Evolutionary conservation across 176 grass and related monocot species (phyloP).

Genomic region (Phoenix dactylifera): DNA sequence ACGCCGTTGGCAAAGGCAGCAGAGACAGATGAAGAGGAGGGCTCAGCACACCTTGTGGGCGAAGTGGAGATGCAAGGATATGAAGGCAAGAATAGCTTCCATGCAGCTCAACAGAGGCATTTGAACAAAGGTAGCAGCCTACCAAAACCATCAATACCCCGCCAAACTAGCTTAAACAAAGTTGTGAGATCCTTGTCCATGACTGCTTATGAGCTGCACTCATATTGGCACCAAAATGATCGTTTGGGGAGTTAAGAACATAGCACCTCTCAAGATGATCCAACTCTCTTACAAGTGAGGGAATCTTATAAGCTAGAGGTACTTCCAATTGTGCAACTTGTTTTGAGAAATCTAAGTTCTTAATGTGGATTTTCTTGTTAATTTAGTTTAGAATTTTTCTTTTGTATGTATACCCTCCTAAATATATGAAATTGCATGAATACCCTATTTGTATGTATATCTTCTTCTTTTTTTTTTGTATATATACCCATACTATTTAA

Average conservation of each 20-base stretch:
- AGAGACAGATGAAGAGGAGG: constrained; percentile 46
- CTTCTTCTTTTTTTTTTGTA: too few relatives aligned
- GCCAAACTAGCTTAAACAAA: constrained; percentile 25
- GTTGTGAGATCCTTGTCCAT: constrained; percentile 52
- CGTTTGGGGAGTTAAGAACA: background rate
- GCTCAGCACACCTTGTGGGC: constrained; percentile 30
- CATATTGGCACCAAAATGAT: constrained; percentile 23
- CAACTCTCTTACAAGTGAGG: background rate
- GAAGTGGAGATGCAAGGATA: constrained; percentile 34
- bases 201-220: constrained; percentile 52
- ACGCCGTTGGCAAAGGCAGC: constrained; percentile 11
- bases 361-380: too few relatives aligned
- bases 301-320: too few relatives aligned
- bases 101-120: constrained; percentile 14
- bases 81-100: too few relatives aligned
- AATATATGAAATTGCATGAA: too few relatives aligned
- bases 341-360: too few relatives aligned
- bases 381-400: too few relatives aligned
- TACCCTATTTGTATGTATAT: too few relatives aligned
- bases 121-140: constrained; percentile 50
- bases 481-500: too few relatives aligned
- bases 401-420: too few relatives aligned
- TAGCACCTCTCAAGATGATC: background rate
- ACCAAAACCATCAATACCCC: constrained; percentile 23
- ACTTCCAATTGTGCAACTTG: too few relatives aligned